Base-by-base conservation (phyloP, 225 moss, liverwort and hornwort species). In the Bryoerythrophyllum caledonicum region DNA sequence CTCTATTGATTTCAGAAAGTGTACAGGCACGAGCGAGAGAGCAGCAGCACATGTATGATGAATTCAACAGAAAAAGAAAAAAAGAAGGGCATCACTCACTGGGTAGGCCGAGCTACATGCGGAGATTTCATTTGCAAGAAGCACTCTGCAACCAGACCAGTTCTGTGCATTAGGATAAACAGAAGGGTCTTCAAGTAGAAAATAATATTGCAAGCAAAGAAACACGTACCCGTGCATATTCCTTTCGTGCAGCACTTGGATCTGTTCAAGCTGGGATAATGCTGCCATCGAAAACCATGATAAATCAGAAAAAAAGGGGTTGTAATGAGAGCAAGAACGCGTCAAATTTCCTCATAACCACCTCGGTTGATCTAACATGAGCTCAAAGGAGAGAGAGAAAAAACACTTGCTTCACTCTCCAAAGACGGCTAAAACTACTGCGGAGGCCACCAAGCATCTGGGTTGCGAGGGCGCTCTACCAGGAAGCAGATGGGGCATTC, bases 51-150 rank as follows among this genome's bases (percentile, higher is more conserved):
- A 23, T 21, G 7, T 20, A 5, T 16, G 14, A 17, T 6, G 41
- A 63, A 38, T 43, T 2, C 4, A 77, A 74, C 7, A 48, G 23
- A n/a, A 72, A 32, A 55, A 10, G n/a, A n/a, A n/a, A n/a, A n/a
- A n/a, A n/a, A n/a, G n/a, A n/a, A n/a, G 51, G 24, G 43, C 2
- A 66, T 32, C 81, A 76, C 86, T 83, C 81, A 90, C 87, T 90
- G 90, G 37, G 87, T 88, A 69, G 90, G 83, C 27, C 90, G 87
- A 48, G 83, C 83, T 26, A 70, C 71, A 80, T 87, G 87, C 38
- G 90, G 85, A 77, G 90, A 85, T 79, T 90, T 90, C 90, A 90
- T 83, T 73, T 90, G 90, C 79, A 90, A 74, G 38, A 85, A 90
- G 78, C 90, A 90, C 66, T 90, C 90, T 90, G 85, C 76, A 79